Conservation (phyloP, 306 rosid species). For the Morella rubra region DNA sequence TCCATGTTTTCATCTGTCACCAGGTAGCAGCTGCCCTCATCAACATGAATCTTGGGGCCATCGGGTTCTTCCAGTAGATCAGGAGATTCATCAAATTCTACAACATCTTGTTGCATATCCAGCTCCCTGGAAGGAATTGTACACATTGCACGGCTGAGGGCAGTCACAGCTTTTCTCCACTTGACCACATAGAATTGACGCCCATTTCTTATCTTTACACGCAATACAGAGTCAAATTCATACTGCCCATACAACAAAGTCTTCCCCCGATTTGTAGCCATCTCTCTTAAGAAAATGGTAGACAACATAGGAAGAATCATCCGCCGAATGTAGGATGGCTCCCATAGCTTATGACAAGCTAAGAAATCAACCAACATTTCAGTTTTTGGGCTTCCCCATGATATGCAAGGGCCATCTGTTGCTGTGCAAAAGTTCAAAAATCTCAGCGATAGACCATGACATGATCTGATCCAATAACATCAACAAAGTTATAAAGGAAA, state of each 20-base stretch:
- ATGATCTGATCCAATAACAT: not conserved
- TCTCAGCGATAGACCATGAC: slow-evolving; percentile 17
- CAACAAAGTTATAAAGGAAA: not conserved
- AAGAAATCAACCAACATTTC: slow-evolving; percentile 67
- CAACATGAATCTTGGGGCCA: slow-evolving; percentile 42
- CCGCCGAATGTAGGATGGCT: slow-evolving; percentile 64
- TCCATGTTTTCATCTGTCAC: slow-evolving; percentile 86
- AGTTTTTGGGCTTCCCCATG: slow-evolving; percentile 62
- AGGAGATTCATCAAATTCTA: slow-evolving; percentile 46
- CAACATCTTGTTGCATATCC: slow-evolving; percentile 41
- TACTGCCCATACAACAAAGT: slow-evolving; percentile 61
- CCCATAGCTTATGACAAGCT: slow-evolving; percentile 70
- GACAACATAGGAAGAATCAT: slow-evolving; percentile 81
- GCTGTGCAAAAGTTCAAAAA: slow-evolving; percentile 34
- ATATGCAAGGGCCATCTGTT: slow-evolving; percentile 48
- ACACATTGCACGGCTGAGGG: slow-evolving; percentile 6
- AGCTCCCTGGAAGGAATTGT: slow-evolving; percentile 36
- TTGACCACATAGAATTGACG: slow-evolving; percentile 62
- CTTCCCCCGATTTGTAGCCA: slow-evolving; percentile 32
- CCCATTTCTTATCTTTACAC: slow-evolving; percentile 69
- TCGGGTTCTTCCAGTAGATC: slow-evolving; percentile 54
- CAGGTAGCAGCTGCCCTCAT: slow-evolving; percentile 56
- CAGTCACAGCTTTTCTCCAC: slow-evolving; percentile 52
- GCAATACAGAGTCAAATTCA: slow-evolving; percentile 64
- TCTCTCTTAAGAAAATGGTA: slow-evolving; percentile 71